Evolutionary conservation across 192 early-diverging fungal genomes (phyloP).

Genomic region (Umbelopsis sp.): DNA sequence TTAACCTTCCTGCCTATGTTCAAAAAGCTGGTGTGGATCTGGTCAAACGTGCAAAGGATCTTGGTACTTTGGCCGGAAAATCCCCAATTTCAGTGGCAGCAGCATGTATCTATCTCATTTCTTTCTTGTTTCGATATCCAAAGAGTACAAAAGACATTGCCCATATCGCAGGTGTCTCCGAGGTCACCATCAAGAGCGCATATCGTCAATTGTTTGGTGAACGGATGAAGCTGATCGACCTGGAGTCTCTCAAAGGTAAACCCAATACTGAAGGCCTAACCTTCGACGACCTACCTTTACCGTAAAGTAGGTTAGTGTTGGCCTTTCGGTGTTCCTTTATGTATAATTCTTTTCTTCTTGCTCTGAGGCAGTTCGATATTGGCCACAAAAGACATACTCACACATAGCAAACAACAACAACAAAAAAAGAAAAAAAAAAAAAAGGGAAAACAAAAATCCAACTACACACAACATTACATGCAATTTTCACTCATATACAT

Average conservation of each 20-base stretch:
- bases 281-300: conserved; percentile 45
- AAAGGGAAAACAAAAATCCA: too few relatives aligned
- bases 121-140: conserved; percentile 67
- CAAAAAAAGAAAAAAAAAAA: not conserved
- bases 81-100: conserved; percentile 91
- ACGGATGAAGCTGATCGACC: conserved; percentile 53
- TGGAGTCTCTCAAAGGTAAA: conserved; percentile 43
- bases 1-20: conserved; percentile 68
- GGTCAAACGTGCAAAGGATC: conserved; percentile 69
- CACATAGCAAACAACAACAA: not conserved
- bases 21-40: conserved; percentile 74
- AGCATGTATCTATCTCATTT: conserved; percentile 87
- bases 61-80: conserved; percentile 87
- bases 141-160: conserved; percentile 80
- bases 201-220: conserved; percentile 71
- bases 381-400: too few relatives aligned
- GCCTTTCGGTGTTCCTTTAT: too few relatives aligned
- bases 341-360: not conserved
- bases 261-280: conserved; percentile 32
- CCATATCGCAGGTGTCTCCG: conserved; percentile 86
- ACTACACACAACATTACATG: not conserved
- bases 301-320: too few relatives aligned
- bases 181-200: conserved; percentile 90
- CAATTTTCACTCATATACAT: not conserved
- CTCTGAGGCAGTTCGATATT: not conserved